Evolutionary conservation across 805 yeast species (phyloP), one percentile per base, ranked within the genome.

Genomic region (Metschnikowia vanudenii): DNA sequence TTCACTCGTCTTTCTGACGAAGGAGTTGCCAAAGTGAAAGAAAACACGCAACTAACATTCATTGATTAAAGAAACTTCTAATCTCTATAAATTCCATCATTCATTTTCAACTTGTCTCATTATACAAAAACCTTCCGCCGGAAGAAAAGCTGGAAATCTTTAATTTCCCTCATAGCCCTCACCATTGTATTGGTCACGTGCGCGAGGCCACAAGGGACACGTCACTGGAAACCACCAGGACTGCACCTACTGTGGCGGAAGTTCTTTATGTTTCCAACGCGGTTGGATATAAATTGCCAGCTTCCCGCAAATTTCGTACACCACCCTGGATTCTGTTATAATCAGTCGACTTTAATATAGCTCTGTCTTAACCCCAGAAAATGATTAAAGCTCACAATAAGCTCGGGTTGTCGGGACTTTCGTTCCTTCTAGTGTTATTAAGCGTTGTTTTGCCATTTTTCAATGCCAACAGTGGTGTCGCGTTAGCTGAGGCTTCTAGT

Each of bases 361-460:
- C 22, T 37, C 32, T 41, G 39, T 29, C 13, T 35, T n/a, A 16
- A 26, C 31, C 24, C 32, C 16, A 37, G 46, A 37, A 45, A 39
- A 45, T 45, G 46, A 38, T 20, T 20, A 50, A 38, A 45, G 47
- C 42, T 24, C 32, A 36, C 31, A 53, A 45, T 38, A 53, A 43
- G 39, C 49, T 55, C 51, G 63, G 63, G 62, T 48, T 64, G 37
- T 55, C 69, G 38, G 63, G 69, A 43, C 49, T 64, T 31, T 56
- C 66, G 46, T 55, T 57, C 43, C 59, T 62, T 33, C 68, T 62
- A 56, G 65, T 65, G 55, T 56, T 62, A 46, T 60, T 65, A 49
- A 68, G 68, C 43, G 60, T 71, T 43, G 56, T 72, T 20, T 58
- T 71, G 54, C 77, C 77, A 26, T 65, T 71, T 47, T 58, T 69